Evolutionary conservation across 768 basidiomycete species (phyloP).

Genomic region (Kwoniella sp.): DNA sequence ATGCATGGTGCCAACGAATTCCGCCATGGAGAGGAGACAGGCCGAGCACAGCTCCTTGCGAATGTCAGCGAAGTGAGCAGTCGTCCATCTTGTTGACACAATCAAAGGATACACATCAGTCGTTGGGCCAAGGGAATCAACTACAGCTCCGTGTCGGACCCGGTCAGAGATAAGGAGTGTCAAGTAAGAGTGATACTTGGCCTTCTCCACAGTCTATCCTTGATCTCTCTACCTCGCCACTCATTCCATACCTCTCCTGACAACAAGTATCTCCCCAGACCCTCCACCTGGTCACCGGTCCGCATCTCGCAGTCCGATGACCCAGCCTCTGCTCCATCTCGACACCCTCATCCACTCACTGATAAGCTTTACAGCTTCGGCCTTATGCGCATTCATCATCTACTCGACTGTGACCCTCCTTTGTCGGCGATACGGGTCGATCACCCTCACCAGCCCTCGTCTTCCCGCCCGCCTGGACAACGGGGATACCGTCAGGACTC

Average conservation of each 20-base stretch:
- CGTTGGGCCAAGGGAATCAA: too few relatives aligned
- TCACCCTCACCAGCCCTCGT: constrained; percentile 6
- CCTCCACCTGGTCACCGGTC: background rate
- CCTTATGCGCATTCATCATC: constrained; percentile 4
- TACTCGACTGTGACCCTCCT: background rate
- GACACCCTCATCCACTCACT: background rate
- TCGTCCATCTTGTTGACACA: too few relatives aligned
- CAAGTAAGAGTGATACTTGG: too few relatives aligned
- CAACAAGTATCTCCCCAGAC: background rate
- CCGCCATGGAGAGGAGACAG: too few relatives aligned
- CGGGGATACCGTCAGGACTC: background rate
- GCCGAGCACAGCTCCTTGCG: too few relatives aligned
- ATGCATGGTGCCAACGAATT: too few relatives aligned
- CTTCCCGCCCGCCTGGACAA: background rate
- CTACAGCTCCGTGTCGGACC: too few relatives aligned
- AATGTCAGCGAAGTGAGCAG: too few relatives aligned
- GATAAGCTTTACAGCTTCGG: background rate
- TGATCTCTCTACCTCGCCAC: background rate
- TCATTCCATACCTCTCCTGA: background rate
- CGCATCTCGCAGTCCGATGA: constrained; percentile 4
- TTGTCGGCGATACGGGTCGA: background rate
- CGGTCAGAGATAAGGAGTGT: too few relatives aligned
- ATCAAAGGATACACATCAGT: too few relatives aligned
- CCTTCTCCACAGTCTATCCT: background rate
- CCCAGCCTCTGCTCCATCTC: background rate